Conservation (phyloP, 2,329 filamentous ascomycete genomes). For the Diaporthe sp. region DNA sequence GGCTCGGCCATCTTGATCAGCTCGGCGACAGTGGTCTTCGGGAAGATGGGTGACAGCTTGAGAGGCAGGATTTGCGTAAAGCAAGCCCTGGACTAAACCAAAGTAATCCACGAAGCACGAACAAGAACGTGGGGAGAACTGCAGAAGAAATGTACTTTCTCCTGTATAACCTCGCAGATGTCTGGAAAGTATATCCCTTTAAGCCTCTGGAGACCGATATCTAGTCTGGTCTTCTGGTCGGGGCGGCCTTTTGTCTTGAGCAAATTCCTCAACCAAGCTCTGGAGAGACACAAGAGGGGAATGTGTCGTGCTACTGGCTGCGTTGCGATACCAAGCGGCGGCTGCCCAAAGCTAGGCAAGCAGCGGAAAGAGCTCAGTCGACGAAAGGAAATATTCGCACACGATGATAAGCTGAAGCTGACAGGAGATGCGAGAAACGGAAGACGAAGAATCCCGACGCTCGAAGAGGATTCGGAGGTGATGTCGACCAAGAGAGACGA, state of each 20-base stretch:
- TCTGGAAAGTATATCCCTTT: slow-evolving; percentile 33
- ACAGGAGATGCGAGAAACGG: slow-evolving; percentile 40
- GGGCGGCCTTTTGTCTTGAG: slow-evolving; percentile 18
- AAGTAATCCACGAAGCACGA: slow-evolving; percentile 22
- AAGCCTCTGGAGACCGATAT: slow-evolving; percentile 16
- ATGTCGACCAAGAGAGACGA: slow-evolving; percentile 38
- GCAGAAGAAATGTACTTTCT: slow-evolving; percentile 29
- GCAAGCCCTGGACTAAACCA: slow-evolving; percentile 14
- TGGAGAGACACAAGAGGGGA: slow-evolving; percentile 5
- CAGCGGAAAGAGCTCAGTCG: slow-evolving; percentile 34
- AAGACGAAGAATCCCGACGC: slow-evolving; percentile 39
- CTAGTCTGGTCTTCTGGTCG: slow-evolving; percentile 21
- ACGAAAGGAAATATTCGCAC: slow-evolving; percentile 39
- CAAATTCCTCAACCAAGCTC: slow-evolving; percentile 29
- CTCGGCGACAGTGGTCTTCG: slow-evolving; percentile 18
- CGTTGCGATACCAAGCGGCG: slow-evolving; percentile 31
- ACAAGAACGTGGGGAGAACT: slow-evolving; percentile 28
- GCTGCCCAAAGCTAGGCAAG: slow-evolving; percentile 35
- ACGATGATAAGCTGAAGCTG: slow-evolving; percentile 36
- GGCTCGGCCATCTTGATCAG: slow-evolving; percentile 80
- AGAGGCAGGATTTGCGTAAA: slow-evolving; percentile 23
- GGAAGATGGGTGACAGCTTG: slow-evolving; percentile 12
- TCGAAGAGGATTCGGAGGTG: slow-evolving; percentile 42
- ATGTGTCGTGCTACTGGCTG: slow-evolving; percentile 30
- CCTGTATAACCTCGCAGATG: slow-evolving; percentile 16